A percentile compares a stretch with the other conserved stretches of the same genome.
These are phyloP conservation scores for Cyathus striatus DNA, from an alignment of 768 basidiomycete genomes.

Conservation along the genomic window DNA sequence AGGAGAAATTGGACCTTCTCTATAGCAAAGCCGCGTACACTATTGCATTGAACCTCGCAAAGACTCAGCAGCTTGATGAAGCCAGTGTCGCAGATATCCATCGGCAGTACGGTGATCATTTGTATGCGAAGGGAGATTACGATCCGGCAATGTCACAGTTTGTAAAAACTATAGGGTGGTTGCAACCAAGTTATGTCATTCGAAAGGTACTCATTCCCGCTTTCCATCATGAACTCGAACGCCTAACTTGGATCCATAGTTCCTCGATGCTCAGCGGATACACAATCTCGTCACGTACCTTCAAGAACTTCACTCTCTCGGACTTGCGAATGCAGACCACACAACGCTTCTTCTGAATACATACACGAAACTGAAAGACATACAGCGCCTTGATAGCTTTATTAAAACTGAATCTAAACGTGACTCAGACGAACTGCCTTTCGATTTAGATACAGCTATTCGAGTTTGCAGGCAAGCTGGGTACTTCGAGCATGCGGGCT, in stretches of 20 bases:
- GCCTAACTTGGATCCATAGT: conserved; percentile 39
- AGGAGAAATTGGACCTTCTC: conserved; percentile 81
- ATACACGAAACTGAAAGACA: conserved; percentile 95
- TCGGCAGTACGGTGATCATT: conserved; percentile 83
- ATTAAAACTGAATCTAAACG: conserved; percentile 80
- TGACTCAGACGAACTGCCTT: conserved; percentile 71
- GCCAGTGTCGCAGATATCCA: conserved; percentile 84
- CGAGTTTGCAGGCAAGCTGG: conserved; percentile 95
- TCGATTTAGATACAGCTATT: conserved; percentile 96
- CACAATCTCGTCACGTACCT: conserved; percentile 94
- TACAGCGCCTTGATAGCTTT: conserved; percentile 82
- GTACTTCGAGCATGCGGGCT: conserved; percentile 92
- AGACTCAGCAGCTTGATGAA: conserved; percentile 70
- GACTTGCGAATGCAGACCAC: conserved; percentile 92
- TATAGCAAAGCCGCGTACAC: conserved; percentile 76
- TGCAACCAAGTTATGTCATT: conserved; percentile 95
- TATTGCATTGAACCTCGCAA: conserved; percentile 79
- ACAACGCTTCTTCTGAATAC: conserved; percentile 96
- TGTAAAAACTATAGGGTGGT: conserved; percentile 80
- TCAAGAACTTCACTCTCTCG: conserved; percentile 87
- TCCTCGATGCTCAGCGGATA: conserved; percentile 93
- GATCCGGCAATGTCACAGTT: conserved; percentile 94
- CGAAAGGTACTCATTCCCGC: conserved; percentile 68
- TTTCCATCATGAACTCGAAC: conserved; percentile 19
- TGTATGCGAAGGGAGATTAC: conserved; percentile 88